phyloP scores from a whole-genome alignment of 106 monocot genomes.

The Amphibolis antarctica region DNA sequence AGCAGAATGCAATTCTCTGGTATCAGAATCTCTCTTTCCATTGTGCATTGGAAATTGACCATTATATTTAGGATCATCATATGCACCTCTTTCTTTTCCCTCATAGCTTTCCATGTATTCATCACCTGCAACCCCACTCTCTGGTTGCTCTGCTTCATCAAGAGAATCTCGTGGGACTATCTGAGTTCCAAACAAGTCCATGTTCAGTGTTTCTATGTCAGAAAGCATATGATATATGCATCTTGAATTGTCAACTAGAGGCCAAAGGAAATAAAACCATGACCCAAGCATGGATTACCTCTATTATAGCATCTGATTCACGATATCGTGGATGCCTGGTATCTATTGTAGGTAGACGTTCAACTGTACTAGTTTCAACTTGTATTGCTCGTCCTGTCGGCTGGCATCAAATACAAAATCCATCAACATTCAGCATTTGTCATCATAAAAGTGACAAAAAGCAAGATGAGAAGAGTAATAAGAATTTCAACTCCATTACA shows the following conservation, averaged over 20 bases:
- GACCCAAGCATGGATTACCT: constrained; percentile 30
- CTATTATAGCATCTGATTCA: constrained; percentile 80
- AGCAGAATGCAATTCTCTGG: constrained; percentile 6
- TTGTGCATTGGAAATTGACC: constrained; percentile 13
- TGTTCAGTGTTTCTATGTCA: neutral
- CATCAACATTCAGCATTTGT: no score
- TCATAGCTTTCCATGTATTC: constrained; percentile 15
- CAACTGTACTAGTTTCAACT: constrained; percentile 69
- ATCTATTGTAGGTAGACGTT: constrained; percentile 81
- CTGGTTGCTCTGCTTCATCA: constrained; percentile 36
- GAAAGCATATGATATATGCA: neutral
- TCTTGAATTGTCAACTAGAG: neutral
- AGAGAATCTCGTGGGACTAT: constrained; percentile 45
- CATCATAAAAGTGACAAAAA: no score
- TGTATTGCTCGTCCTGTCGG: constrained; percentile 86
- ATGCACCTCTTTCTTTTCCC: constrained; percentile 21
- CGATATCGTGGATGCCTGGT: constrained; percentile 65
- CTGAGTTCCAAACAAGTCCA: constrained; percentile 18
- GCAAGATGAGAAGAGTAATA: no score
- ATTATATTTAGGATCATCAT: constrained; percentile 16
- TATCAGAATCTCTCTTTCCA: constrained; percentile 14
- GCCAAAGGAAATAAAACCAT: neutral
- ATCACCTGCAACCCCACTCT: constrained; percentile 23
- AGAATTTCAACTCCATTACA: no score
- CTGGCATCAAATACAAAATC: constrained; percentile 14